Evolutionary conservation across 345 rosid genomes (phyloP), one percentile per base, ranked within the genome.

Genomic region (Triadica sebifera): DNA sequence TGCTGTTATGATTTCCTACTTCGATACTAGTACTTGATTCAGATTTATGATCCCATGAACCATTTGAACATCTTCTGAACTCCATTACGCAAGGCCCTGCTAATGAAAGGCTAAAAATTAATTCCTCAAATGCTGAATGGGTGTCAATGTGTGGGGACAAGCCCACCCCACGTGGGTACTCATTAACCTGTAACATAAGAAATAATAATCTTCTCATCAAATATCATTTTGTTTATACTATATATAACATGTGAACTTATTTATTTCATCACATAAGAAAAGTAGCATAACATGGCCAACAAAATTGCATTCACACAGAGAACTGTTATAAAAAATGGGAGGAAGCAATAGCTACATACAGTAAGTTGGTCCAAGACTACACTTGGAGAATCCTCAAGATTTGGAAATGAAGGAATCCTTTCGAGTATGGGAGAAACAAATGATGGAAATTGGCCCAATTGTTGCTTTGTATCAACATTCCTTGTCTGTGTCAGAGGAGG

Each of bases 71-170:
- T 85, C 79, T 92, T 83, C 98, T 87, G 75, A 94, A 94, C 77
- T 94, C 98, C 98, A 94, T 94, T 62, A 92, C 84, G 83, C 97
- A 92, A 82, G 98, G 97, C 76, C 98, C 98, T 37, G 97, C 93
- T 88, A 94, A 79, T 60, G 97, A 92, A 81, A 94, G 97, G 84
- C 97, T 94, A 80, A 91, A 94, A 74, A 94, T 92, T 67, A 81
- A 89, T 77, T 89, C 97, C 79, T 86, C 91, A 78, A 94, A 94
- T 61, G 98, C 98, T 19, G 98, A 92, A 87, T 94, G 98, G 61
- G 97, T 94, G 80, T 94, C 98, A 80, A 92, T 88, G 85, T 92
- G 98, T 60, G 98, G 98, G 34, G 98, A 92, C 78, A 92, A 83
- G 66, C 98, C 97, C 72, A 94, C 98, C 73, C 98, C 98, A 73